phyloP scores from a whole-genome alignment of 2,329 filamentous ascomycete genomes.

The Fusarium anguioides region DNA sequence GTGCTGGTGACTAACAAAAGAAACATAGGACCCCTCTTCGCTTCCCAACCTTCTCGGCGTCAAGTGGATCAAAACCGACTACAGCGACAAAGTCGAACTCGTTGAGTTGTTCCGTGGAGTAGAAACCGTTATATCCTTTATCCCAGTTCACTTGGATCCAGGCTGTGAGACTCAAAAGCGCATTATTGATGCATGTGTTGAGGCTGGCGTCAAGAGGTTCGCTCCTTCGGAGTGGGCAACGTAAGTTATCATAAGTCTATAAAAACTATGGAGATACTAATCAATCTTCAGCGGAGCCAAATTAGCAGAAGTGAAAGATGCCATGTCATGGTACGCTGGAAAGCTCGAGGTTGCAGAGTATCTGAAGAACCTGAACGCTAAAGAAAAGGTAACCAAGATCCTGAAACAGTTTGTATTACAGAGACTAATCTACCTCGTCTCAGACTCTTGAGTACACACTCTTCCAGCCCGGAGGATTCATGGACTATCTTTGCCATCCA shows the following conservation, averaged over 20 bases:
- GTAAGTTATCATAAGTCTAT: background rate
- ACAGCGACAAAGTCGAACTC: background rate
- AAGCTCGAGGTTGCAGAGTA: slow-evolving; percentile 3
- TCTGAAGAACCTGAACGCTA: background rate
- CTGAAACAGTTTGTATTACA: accelerated
- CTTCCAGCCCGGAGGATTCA: background rate
- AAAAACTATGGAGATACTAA: background rate
- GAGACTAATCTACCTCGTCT: accelerated
- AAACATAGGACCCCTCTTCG: background rate
- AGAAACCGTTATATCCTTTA: slow-evolving; percentile 2
- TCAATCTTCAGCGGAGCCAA: background rate
- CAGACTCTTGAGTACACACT: slow-evolving; percentile 7
- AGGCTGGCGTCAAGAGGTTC: background rate
- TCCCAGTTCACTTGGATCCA: background rate
- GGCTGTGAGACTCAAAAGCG: background rate
- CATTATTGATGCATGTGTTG: slow-evolving; percentile 1
- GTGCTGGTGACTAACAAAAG: accelerated
- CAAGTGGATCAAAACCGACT: background rate
- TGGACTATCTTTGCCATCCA: slow-evolving; percentile 15
- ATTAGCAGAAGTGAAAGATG: background rate
- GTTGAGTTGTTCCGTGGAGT: background rate
- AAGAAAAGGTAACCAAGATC: background rate
- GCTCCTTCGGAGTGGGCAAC: slow-evolving; percentile 17
- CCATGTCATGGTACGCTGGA: slow-evolving; percentile 7
- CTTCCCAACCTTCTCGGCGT: background rate